Conservation (phyloP, 495 filamentous ascomycete genomes). For the Aspergillus bertholletiae region DNA sequence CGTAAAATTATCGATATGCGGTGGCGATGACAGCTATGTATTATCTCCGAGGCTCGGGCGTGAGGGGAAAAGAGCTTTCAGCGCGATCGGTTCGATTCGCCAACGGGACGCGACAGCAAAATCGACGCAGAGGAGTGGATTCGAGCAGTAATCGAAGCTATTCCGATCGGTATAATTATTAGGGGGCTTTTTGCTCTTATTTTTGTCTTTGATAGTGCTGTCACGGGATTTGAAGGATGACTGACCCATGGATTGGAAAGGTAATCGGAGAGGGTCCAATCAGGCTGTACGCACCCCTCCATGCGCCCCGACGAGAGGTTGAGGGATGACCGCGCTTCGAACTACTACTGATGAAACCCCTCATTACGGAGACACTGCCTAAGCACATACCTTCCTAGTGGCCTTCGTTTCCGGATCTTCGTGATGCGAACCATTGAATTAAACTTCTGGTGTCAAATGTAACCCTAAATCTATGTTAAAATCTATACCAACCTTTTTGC, state of each 20-base stretch:
- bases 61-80: constrained; percentile 4
- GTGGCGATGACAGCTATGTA: constrained; percentile 21
- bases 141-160: neutral
- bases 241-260: constrained; percentile 13
- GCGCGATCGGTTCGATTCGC: neutral
- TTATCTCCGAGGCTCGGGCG: constrained; percentile 14
- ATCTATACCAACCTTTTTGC: neutral
- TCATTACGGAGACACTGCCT: neutral
- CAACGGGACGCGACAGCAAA: constrained; percentile 8
- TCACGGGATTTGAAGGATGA: neutral
- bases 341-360: neutral
- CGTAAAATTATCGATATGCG: constrained; percentile 6
- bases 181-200: neutral
- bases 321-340: neutral
- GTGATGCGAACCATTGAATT: neutral
- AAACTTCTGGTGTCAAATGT: neutral
- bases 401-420: no score
- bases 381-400: no score
- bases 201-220: neutral
- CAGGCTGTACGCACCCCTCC: constrained; percentile 34
- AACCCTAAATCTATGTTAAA: neutral
- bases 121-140: neutral
- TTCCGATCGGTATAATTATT: neutral
- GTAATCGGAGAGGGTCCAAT: constrained; percentile 27
- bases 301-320: constrained; percentile 36